Percentiles rank a stretch among this genome's conserved stretches.
phyloP scores from a whole-genome alignment of 2,329 filamentous ascomycete species.

The Moelleriella libera region DNA sequence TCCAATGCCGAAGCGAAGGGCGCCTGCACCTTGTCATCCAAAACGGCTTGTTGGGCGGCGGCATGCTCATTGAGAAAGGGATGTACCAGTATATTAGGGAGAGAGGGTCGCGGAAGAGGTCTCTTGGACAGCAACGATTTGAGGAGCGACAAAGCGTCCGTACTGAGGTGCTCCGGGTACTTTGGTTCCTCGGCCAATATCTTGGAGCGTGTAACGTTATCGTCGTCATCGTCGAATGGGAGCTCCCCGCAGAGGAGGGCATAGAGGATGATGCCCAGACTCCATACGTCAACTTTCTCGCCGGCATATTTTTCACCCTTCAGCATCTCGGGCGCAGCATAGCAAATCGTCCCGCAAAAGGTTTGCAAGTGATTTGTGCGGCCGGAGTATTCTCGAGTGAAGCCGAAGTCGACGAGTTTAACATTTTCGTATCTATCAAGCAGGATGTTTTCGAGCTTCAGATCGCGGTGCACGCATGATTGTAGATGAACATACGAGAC shows the following conservation, averaged over 20 bases:
- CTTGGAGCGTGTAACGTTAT: slow-evolving; percentile 68
- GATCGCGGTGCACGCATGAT: slow-evolving; percentile 87
- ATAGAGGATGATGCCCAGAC: slow-evolving; percentile 72
- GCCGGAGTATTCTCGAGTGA: slow-evolving; percentile 93
- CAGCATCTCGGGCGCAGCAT: slow-evolving; percentile 96
- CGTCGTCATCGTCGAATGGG: slow-evolving; percentile 93
- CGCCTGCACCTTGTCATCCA: slow-evolving; percentile 66
- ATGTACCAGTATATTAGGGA: slow-evolving; percentile 77
- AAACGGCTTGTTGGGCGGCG: slow-evolving; percentile 73
- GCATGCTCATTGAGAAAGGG: slow-evolving; percentile 82
- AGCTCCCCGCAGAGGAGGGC: slow-evolving; percentile 72
- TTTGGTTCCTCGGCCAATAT: slow-evolving; percentile 78
- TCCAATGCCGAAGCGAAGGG: slow-evolving; percentile 79
- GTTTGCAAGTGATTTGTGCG: slow-evolving; percentile 91
- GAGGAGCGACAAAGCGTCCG: slow-evolving; percentile 65
- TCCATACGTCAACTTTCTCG: slow-evolving; percentile 97
- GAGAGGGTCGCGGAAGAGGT: slow-evolving; percentile 64
- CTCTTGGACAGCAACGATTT: slow-evolving; percentile 78
- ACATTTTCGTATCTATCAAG: slow-evolving; percentile 96
- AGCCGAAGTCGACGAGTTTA: slow-evolving; percentile 95
- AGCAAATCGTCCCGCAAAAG: slow-evolving; percentile 95
- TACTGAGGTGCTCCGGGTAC: slow-evolving; percentile 67
- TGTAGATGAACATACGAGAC: slow-evolving; percentile 92
- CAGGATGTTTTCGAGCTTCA: slow-evolving; percentile 84
- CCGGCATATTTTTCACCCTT: slow-evolving; percentile 97